Base-by-base conservation (phyloP, 768 basidiomycete species). In the Mycena filopes region DNA sequence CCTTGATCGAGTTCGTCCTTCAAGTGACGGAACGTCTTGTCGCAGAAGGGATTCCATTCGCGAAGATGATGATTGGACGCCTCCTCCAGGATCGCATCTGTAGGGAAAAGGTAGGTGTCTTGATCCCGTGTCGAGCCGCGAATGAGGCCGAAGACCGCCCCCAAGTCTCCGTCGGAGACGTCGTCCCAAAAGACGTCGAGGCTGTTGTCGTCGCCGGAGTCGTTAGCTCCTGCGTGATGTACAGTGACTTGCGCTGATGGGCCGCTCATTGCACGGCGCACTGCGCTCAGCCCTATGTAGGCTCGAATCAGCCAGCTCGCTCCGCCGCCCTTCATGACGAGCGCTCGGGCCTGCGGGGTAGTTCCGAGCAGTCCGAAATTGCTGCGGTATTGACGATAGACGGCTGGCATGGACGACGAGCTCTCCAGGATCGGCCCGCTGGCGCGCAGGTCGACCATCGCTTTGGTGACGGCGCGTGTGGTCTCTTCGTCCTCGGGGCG, bases 41-140 rank as follows among this genome's bases (percentile, higher is more conserved):
- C 59, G 18, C 59, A 60, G 41, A 43, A 60, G 12, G 50, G 41
- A 20, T 60, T 60, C 59, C 59, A 60, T n/a, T 60, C 50, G 2
- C 59, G 29, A 16, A 11, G 38, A 9, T 53, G 53, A 21, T 60
- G 59, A 3, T 51, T 16, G 13, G 59, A 60, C 4, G 12, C 31
- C 20, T 60, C 59, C 26, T 53, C 50, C 3, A 60, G 0, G n/a
- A 60, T 53, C 10, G 25, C 41, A 9, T 43, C 29, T 0, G 59
- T 51, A 0, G 50, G 59, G 59, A 16, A 60, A 0, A 60, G 25
- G 18, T 31, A 43, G 0, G 8, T 25, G 13, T 60, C 50, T n/a
- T 40, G 20, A 10, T 43, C 50, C 13, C 4, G 13, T 0, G 59
- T 25, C 1, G 2, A 0, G 0, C 49, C 49, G 1, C 10, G 4